A percentile compares a stretch with the other conserved stretches of the same genome.
Evolutionary conservation across 2,329 filamentous ascomycete species (phyloP).

Genomic region (Colletotrichum destructivum): DNA sequence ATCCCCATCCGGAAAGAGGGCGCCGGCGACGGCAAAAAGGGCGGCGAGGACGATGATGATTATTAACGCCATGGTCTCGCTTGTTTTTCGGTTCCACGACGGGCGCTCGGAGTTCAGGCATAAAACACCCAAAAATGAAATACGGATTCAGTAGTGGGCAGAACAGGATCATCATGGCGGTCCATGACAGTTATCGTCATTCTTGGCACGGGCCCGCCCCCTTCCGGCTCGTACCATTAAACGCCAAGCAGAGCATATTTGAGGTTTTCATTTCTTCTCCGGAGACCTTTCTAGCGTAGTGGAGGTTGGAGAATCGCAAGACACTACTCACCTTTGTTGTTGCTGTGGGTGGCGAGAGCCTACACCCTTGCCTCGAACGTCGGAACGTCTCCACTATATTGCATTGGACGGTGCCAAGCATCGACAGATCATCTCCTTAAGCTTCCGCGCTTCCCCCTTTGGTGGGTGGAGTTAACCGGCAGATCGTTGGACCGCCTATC

Average conservation of each 20-base stretch:
- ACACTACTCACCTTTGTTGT: too few species aligned
- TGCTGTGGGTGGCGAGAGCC: background rate
- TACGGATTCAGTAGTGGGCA: background rate
- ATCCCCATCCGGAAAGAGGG: constrained; percentile 93
- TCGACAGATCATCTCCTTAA: background rate
- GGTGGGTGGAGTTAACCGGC: too few species aligned
- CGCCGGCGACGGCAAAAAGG: constrained; percentile 62
- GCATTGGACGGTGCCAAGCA: background rate
- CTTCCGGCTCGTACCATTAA: background rate
- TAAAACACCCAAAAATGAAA: constrained; percentile 3
- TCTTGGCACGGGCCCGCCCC: background rate
- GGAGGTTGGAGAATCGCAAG: too few species aligned
- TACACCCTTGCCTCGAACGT: background rate
- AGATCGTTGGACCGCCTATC: too few species aligned
- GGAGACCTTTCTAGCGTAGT: too few species aligned
- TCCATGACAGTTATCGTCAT: background rate
- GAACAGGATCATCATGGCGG: background rate
- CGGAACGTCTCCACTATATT: background rate
- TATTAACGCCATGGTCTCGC: constrained; percentile 1
- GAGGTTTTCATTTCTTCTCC: too few species aligned
- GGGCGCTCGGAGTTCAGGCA: constrained; percentile 15
- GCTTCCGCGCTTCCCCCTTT: background rate
- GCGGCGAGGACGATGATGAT: constrained; percentile 68
- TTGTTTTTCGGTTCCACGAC: background rate
- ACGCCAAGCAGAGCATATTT: background rate